Evolutionary conservation across 169 alveolate species (phyloP).

Genomic region (Cryptosporidium felis): DNA sequence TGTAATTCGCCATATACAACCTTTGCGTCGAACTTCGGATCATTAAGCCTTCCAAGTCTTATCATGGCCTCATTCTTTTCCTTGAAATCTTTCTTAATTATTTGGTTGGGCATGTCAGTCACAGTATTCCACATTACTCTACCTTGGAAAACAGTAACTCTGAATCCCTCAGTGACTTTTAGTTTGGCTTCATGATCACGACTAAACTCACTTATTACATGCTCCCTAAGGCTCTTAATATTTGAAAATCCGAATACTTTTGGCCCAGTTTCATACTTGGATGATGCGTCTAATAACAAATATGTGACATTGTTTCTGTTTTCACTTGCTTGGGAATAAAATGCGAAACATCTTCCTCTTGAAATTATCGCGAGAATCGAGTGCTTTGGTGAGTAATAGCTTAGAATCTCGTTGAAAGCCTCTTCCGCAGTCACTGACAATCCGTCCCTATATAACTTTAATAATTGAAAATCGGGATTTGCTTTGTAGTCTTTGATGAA

Average conservation of each 20-base stretch:
- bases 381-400: conserved; percentile 22
- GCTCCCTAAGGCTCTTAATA: conserved; percentile 3
- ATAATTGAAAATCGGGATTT: conserved; percentile 53
- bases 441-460: conserved; percentile 54
- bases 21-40: conserved; percentile 51
- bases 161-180: conserved; percentile 24
- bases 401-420: conserved; percentile 48
- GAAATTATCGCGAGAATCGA: conserved; percentile 56
- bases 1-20: conserved; percentile 60
- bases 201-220: conserved; percentile 26
- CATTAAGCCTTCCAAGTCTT: conserved; percentile 61
- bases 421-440: conserved; percentile 57
- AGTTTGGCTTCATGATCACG: conserved; percentile 57
- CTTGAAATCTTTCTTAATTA: conserved; percentile 26
- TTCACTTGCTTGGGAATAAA: conserved; percentile 33
- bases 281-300: conserved; percentile 36
- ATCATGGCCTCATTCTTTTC: conserved; percentile 65
- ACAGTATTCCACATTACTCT: conserved; percentile 29
- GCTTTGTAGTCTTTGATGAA: conserved; percentile 46
- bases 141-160: conserved; percentile 50
- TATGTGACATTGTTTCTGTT: not conserved
- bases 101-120: conserved; percentile 25
- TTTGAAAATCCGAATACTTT: conserved; percentile 28
- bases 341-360: conserved; percentile 66
- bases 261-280: conserved; percentile 59